phyloP scores from a whole-genome alignment of 345 rosid species.

The Eutrema japonicum region DNA sequence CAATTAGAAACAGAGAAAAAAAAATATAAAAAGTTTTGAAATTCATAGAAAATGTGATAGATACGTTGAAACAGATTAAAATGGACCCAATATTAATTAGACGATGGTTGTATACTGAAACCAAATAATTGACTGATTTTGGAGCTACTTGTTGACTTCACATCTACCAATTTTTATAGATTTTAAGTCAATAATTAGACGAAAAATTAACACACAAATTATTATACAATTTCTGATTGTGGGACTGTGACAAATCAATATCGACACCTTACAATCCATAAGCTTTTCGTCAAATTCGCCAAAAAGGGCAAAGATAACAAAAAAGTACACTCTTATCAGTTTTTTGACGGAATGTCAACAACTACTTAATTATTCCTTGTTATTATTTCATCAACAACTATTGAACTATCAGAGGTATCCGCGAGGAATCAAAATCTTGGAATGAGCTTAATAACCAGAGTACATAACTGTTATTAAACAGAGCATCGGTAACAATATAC shows the following conservation, averaged over 20 bases:
- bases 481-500: too few relatives aligned
- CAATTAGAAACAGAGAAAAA: too few relatives aligned
- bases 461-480: too few relatives aligned
- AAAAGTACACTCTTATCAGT: constrained; percentile 29
- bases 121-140: constrained; percentile 14
- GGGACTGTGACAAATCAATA: constrained; percentile 9
- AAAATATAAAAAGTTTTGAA: neutral
- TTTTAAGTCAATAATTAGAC: constrained; percentile 4
- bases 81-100: constrained; percentile 26
- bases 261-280: constrained; percentile 6
- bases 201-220: neutral
- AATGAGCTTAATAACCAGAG: too few relatives aligned
- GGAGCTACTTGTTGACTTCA: constrained; percentile 33
- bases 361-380: neutral
- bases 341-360: constrained; percentile 7
- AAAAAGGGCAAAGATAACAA: constrained; percentile 32
- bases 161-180: constrained; percentile 1
- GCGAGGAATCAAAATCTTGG: too few relatives aligned
- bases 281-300: constrained; percentile 2
- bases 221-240: constrained; percentile 5
- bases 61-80: constrained; percentile 4
- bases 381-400: constrained; percentile 5
- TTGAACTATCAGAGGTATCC: neutral
- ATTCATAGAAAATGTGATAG: neutral
- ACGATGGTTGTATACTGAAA: constrained; percentile 12